phyloP scores from a whole-genome alignment of 768 basidiomycete species.

The Rhodosporidiobolus sp. region DNA sequence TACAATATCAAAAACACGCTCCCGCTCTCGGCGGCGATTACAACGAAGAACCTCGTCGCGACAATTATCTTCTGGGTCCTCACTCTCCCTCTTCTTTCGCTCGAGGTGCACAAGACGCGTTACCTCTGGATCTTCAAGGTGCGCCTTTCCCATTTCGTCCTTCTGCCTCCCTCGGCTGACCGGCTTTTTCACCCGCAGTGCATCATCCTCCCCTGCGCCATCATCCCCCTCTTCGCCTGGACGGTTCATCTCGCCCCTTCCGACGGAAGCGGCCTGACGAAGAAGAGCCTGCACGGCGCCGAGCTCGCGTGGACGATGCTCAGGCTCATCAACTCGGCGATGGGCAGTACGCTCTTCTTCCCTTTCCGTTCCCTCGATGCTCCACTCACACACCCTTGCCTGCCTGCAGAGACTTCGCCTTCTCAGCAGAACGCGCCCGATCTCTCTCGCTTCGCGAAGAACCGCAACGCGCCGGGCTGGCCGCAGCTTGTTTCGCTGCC shows the following conservation, averaged over 20 bases:
- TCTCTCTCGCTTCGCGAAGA: constrained; percentile 1
- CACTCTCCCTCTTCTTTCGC: constrained; percentile 26
- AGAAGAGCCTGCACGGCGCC: constrained; percentile 15
- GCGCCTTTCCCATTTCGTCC: no score
- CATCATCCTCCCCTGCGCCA: background rate
- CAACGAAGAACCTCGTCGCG: constrained; percentile 7
- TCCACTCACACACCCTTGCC: no score
- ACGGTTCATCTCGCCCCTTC: constrained; percentile 9
- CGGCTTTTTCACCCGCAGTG: no score
- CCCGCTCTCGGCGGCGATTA: background rate
- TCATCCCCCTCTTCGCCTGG: constrained; percentile 3
- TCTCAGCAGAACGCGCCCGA: constrained; percentile 5
- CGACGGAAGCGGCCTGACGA: background rate
- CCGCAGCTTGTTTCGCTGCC: constrained; percentile 25
- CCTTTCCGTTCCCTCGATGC: no score
- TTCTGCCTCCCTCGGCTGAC: no score
- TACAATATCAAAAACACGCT: constrained; percentile 7
- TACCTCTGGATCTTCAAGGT: constrained; percentile 31
- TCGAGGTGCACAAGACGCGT: constrained; percentile 33
- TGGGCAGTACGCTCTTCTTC: no score
- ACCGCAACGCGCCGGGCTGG: constrained; percentile 8
- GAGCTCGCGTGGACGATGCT: constrained; percentile 31
- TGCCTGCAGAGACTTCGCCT: constrained; percentile 8
- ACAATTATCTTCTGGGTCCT: constrained; percentile 2
- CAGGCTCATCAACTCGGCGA: constrained; percentile 14